These are phyloP conservation scores for Globisporangium solare DNA, from an alignment of 352 stramenopile genomes.

Conservation along the genomic window DNA sequence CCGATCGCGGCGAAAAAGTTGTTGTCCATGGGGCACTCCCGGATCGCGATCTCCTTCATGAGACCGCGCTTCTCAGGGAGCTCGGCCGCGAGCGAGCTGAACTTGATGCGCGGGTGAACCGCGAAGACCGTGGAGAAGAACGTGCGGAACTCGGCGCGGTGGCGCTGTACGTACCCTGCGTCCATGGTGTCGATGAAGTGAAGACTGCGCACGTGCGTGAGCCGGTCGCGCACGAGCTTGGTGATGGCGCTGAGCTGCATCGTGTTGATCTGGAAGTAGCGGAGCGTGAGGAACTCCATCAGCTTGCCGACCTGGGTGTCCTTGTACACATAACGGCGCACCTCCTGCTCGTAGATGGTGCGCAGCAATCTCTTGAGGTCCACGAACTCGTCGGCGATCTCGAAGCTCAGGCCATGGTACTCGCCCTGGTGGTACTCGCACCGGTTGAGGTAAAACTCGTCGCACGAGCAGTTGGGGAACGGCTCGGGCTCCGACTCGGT, in stretches of 20 bases:
- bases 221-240: conserved; percentile 31
- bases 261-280: conserved; percentile 39
- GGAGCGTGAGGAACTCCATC: conserved; percentile 50
- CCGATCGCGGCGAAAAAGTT: conserved; percentile 44
- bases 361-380: conserved; percentile 44
- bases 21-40: conserved; percentile 47
- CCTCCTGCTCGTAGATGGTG: conserved; percentile 43
- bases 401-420: conserved; percentile 47
- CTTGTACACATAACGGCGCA: conserved; percentile 45
- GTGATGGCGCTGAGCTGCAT: conserved; percentile 40
- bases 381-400: conserved; percentile 42
- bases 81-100: conserved; percentile 42
- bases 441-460: conserved; percentile 37
- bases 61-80: conserved; percentile 31
- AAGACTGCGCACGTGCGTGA: conserved; percentile 40
- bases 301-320: conserved; percentile 50
- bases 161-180: conserved; percentile 31
- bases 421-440: conserved; percentile 45
- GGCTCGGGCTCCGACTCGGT: conserved; percentile 48
- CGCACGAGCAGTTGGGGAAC: conserved; percentile 42
- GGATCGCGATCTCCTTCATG: conserved; percentile 37
- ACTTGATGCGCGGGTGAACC: conserved; percentile 44
- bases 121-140: conserved; percentile 44
- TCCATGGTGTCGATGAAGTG: conserved; percentile 44
- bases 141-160: conserved; percentile 38